Evolutionary conservation across 495 filamentous ascomycete genomes (phyloP).

Genomic region (Aspergillus bertholletiae): DNA sequence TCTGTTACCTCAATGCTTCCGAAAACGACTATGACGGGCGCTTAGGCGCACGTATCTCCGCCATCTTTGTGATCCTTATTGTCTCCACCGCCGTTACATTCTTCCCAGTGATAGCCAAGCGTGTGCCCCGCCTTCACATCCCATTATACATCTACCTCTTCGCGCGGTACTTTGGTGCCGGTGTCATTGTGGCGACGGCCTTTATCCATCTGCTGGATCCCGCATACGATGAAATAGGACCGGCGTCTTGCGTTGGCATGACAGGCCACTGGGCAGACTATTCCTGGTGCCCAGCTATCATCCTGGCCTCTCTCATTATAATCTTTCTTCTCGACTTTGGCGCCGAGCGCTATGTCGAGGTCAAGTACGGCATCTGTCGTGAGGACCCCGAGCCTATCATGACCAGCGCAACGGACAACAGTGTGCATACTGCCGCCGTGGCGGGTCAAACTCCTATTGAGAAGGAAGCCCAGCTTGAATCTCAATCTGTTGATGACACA

Average conservation of each 20-base stretch:
- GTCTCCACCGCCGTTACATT: slow-evolving; percentile 45
- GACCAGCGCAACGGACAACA: background rate
- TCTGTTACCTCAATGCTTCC: slow-evolving; percentile 33
- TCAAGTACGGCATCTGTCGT: slow-evolving; percentile 39
- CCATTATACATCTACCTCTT: slow-evolving; percentile 66
- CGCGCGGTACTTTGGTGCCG: slow-evolving; percentile 66
- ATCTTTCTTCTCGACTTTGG: slow-evolving; percentile 39
- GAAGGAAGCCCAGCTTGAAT: background rate
- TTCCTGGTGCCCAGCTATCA: slow-evolving; percentile 38
- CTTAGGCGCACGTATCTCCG: slow-evolving; percentile 39
- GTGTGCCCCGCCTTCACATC: slow-evolving; percentile 50
- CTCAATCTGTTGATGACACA: background rate
- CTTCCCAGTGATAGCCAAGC: slow-evolving; percentile 61
- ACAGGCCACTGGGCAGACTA: slow-evolving; percentile 44
- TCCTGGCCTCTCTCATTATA: slow-evolving; percentile 23
- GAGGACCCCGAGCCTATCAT: slow-evolving; percentile 21
- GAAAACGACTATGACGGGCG: slow-evolving; percentile 44
- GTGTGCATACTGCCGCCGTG: slow-evolving; percentile 52
- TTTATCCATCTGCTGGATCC: slow-evolving; percentile 55
- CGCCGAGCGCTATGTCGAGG: slow-evolving; percentile 48
- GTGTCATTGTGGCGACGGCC: slow-evolving; percentile 68
- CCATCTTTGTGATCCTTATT: slow-evolving; percentile 44
- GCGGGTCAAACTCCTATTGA: slow-evolving; percentile 18
- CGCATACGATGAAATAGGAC: slow-evolving; percentile 48
- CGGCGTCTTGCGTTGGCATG: slow-evolving; percentile 48